Conservation (phyloP, 106 monocot species). For the Chionographis japonica region DNA sequence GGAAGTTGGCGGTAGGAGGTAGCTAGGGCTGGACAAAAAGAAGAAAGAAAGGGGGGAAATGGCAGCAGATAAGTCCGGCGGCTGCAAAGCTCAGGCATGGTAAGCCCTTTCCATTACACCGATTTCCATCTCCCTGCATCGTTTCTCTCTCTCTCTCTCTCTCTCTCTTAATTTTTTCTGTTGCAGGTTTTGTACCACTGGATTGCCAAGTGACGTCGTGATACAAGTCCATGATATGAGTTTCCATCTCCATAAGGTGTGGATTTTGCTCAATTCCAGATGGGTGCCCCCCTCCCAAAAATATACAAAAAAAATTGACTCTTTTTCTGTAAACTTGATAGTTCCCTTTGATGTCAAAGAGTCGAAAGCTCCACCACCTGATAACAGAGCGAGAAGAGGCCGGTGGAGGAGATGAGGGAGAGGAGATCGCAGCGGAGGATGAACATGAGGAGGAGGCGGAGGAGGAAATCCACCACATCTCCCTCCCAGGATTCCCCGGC, state of each 20-base stretch:
- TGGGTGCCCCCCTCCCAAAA: neutral
- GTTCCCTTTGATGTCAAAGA: neutral
- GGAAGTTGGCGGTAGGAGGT: too few species aligned
- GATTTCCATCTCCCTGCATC: too few species aligned
- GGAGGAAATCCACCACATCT: too few species aligned
- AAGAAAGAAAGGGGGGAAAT: too few species aligned
- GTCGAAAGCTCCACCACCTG: neutral
- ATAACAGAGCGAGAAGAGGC: neutral
- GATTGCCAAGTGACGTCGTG: neutral
- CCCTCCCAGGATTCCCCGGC: slow-evolving; percentile 29
- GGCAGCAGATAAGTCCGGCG: too few species aligned
- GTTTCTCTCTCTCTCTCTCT: too few species aligned
- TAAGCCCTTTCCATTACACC: too few species aligned
- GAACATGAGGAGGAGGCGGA: neutral
- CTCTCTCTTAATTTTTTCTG: too few species aligned
- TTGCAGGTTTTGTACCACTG: neutral
- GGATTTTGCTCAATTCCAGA: neutral
- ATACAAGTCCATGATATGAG: neutral
- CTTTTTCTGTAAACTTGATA: neutral
- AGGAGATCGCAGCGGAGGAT: neutral
- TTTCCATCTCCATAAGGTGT: neutral
- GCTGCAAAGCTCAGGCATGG: too few species aligned
- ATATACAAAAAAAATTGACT: neutral
- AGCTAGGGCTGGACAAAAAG: too few species aligned
- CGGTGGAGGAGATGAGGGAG: too few species aligned